phyloP scores from a whole-genome alignment of 371 early-diverging fungal species.

The Capillidium rhysosporum region DNA sequence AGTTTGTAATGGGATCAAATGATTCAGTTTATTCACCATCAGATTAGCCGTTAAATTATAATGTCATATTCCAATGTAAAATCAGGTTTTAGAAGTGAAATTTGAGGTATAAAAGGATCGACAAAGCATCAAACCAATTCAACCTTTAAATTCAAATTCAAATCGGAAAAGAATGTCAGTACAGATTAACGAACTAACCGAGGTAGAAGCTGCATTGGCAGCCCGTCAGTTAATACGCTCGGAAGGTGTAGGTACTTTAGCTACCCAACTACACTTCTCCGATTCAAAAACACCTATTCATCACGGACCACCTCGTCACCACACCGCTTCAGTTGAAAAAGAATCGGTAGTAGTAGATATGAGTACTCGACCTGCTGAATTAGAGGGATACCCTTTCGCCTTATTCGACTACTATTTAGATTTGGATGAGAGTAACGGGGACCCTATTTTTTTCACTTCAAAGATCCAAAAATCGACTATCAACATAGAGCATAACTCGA shows the following conservation, averaged over 20 bases:
- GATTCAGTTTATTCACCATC: no score
- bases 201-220: background rate
- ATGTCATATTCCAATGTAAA: no score
- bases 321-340: background rate
- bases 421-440: slow-evolving; percentile 11
- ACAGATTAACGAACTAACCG: background rate
- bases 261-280: background rate
- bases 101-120: no score
- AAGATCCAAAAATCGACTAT: slow-evolving; percentile 10
- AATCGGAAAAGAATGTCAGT: no score
- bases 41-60: no score
- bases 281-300: background rate
- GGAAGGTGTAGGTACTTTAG: background rate
- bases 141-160: no score
- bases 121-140: no score
- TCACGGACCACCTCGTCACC: background rate
- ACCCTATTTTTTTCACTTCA: slow-evolving; percentile 15
- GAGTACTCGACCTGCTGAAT: background rate
- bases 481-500: slow-evolving; percentile 11
- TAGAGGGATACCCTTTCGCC: slow-evolving; percentile 16
- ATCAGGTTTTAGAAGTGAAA: no score
- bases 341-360: background rate
- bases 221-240: background rate
- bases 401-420: slow-evolving; percentile 21
- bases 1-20: no score